Evolutionary conservation across 78 protist genomes (phyloP), one percentile per base, ranked within the genome.

Genomic region (Diacronema lutheri): DNA sequence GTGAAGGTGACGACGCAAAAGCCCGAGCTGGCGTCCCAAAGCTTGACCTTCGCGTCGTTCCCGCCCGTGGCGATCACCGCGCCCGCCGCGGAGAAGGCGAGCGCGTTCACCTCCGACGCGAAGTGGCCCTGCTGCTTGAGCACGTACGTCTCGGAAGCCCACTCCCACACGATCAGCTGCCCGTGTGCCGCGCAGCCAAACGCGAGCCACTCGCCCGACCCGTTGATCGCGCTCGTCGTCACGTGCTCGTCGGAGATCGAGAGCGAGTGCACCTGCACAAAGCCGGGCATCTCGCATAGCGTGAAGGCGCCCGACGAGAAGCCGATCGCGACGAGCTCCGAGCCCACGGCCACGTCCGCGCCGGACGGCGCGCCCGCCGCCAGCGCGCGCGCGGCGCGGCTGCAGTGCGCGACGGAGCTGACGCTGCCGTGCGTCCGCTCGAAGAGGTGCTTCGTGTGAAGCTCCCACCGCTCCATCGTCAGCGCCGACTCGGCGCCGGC

Each of bases 131-230:
- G 91, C 86, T 94, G 94, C 65, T 84, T 87, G 69, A 94, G 81
- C 12, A 94, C 83, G 64, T 90, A 93, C 23, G 95, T 87, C 79
- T 97, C 99, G 9, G 96, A 84, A 65, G 86, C 84, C 99, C 99
- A 97, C 68, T 97, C 99, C 99, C 99, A 97, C 38, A 97, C 99
- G 25, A 96, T 81, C 25, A 97, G 90, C 84, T 95, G 97, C 0
- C 97, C 97, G 21, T 86, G 71, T n/a, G 56, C 60, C 14, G 68
- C 73, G 38, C 84, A 65, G 31, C 95, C 98, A 19, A 97, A 91
- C 25, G 97, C 99, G 66, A 97, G 79, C 98, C 97, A 96, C 38
- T 95, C 97, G 82, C 98, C 98, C 25, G 90, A 62, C 16, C 58
- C 58, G 50, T 35, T 38, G 58, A 71, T n/a, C 21, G 93, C 90